A percentile compares a stretch with the other conserved stretches of the same genome.
Conservation (phyloP, 352 stramenopile genomes). For the Pythium phragmitis region DNA sequence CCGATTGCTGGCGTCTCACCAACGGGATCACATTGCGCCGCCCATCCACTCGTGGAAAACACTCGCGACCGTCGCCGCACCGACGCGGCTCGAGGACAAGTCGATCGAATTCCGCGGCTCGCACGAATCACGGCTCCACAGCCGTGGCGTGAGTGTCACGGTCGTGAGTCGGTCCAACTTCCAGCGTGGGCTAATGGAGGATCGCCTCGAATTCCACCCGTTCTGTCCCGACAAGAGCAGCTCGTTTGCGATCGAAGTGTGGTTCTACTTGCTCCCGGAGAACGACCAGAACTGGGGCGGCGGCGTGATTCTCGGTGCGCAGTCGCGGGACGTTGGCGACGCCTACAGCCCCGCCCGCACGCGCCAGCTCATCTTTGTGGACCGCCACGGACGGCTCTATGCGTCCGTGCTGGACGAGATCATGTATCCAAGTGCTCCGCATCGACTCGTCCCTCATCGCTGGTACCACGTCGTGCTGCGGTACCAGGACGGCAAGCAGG, state of each 20-base stretch:
- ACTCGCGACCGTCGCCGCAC: conserved; percentile 6
- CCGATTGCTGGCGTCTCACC: conserved; percentile 8
- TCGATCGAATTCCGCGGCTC: conserved; percentile 25
- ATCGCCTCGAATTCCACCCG: conserved; percentile 20
- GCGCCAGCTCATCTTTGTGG: conserved; percentile 20
- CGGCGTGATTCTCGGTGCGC: conserved; percentile 18
- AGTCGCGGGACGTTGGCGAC: conserved; percentile 13
- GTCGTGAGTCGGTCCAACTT: conserved; percentile 21
- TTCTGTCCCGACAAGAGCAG: conserved; percentile 23
- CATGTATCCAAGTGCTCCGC: conserved; percentile 3
- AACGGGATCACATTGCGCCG: neutral
- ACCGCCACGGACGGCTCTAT: conserved; percentile 14
- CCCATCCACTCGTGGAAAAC: conserved; percentile 23
- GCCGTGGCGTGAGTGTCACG: conserved; percentile 18
- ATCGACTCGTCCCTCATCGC: neutral
- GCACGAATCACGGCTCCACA: conserved; percentile 16
- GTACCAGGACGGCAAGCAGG: conserved; percentile 21
- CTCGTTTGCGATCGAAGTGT: conserved; percentile 26
- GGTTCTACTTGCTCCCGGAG: conserved; percentile 21
- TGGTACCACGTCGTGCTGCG: conserved; percentile 28
- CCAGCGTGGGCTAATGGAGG: conserved; percentile 21
- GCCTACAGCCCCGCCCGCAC: conserved; percentile 5
- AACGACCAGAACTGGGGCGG: conserved; percentile 16
- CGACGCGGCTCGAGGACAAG: conserved; percentile 15
- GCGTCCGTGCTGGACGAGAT: conserved; percentile 26